These are phyloP conservation scores for Lunularia cruciata DNA, from an alignment of 225 moss, liverwort and hornwort genomes.

Conservation along the genomic window DNA sequence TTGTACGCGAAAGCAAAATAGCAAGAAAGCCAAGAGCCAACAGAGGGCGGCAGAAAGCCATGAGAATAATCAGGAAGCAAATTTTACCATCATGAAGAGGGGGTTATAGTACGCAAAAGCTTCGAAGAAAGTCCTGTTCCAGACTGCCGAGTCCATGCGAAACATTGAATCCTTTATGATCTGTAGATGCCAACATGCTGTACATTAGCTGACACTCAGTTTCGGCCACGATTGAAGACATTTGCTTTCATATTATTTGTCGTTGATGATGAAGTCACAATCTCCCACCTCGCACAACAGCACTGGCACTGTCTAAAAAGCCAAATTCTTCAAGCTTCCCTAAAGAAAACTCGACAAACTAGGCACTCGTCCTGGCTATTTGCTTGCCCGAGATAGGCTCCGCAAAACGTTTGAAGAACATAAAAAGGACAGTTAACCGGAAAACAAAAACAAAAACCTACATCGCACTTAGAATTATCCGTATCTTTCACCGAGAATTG, in stretches of 20 bases:
- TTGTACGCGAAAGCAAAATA: too few species aligned
- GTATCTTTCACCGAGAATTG: neutral
- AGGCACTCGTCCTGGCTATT: too few species aligned
- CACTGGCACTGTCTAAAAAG: neutral
- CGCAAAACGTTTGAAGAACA: too few species aligned
- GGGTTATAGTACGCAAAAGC: slow-evolving; percentile 90
- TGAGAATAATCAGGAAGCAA: neutral
- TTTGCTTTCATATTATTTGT: neutral
- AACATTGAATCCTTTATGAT: slow-evolving; percentile 40
- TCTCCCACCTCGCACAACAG: neutral
- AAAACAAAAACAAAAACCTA: too few species aligned
- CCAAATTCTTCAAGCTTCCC: neutral
- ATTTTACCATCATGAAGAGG: slow-evolving; percentile 73
- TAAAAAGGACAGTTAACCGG: too few species aligned
- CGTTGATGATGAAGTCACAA: neutral
- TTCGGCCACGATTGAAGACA: neutral
- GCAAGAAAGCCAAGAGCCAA: neutral
- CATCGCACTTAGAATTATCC: too few species aligned
- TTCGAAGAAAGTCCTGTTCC: slow-evolving; percentile 70
- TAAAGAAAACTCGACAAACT: neutral
- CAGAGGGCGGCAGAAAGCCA: neutral
- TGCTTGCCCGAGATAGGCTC: too few species aligned
- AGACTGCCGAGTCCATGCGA: slow-evolving; percentile 35
- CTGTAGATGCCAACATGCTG: slow-evolving; percentile 17
- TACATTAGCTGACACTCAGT: neutral